Evolutionary conservation across 495 filamentous ascomycete genomes (phyloP).

Genomic region (Penicillium fimorum): DNA sequence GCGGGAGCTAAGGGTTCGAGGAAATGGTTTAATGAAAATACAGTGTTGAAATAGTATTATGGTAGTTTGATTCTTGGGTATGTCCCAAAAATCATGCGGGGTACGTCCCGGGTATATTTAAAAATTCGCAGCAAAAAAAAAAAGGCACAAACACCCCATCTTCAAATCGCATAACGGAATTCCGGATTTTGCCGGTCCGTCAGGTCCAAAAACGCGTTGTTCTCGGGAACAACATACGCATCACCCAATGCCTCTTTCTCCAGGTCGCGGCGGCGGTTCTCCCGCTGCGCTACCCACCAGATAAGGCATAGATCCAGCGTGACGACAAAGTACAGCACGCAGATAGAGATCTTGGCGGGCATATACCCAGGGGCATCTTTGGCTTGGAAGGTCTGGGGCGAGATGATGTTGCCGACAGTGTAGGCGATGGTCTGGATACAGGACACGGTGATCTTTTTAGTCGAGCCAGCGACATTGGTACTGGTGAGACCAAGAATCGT

Average conservation of each 20-base stretch:
- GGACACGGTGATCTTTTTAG: conserved; percentile 63
- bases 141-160: background rate
- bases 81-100: too few species aligned
- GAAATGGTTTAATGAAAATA: too few species aligned
- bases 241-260: conserved; percentile 40
- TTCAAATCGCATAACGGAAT: conserved; percentile 11
- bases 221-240: conserved; percentile 29
- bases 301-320: conserved; percentile 47
- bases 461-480: conserved; percentile 52
- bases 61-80: too few species aligned
- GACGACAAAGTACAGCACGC: conserved; percentile 52
- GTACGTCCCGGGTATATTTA: background rate
- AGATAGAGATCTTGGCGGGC: conserved; percentile 59
- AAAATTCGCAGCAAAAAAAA: background rate
- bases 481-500: conserved; percentile 49
- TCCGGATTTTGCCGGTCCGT: conserved; percentile 41
- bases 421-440: conserved; percentile 60
- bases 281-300: conserved; percentile 28
- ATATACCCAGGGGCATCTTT: conserved; percentile 53
- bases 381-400: conserved; percentile 49
- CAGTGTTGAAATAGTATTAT: too few species aligned
- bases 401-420: conserved; percentile 56
- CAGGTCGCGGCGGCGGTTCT: conserved; percentile 44
- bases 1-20: too few species aligned
- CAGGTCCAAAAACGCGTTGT: conserved; percentile 55